Evolutionary conservation across 1,284 basidiomycete genomes (phyloP).

Genomic region (Cryptococcus jaspeensis): DNA sequence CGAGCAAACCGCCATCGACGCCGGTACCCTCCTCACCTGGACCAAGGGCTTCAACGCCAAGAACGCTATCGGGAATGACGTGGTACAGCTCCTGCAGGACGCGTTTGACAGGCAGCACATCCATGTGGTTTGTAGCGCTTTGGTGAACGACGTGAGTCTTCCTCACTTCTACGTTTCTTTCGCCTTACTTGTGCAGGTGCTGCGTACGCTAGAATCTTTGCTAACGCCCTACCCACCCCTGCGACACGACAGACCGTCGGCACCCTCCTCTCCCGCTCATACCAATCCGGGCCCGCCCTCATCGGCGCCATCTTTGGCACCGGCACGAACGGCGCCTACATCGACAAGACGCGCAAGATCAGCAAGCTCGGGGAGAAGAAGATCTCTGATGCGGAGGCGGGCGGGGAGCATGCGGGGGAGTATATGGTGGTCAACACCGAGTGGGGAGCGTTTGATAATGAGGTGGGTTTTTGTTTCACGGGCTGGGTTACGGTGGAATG

Average conservation of each 20-base stretch:
- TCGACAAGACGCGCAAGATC: constrained; percentile 82
- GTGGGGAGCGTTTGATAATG: constrained; percentile 95
- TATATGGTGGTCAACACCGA: constrained; percentile 96
- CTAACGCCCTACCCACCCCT: not conserved
- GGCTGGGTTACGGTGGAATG: no score
- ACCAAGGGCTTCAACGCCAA: constrained; percentile 94
- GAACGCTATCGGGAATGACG: constrained; percentile 87
- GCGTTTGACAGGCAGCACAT: constrained; percentile 91
- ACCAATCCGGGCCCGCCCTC: constrained; percentile 82
- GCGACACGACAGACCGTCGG: constrained; percentile 81
- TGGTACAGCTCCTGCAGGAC: constrained; percentile 87
- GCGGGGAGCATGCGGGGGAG: constrained; percentile 56
- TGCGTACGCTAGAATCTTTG: no score
- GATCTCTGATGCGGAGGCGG: constrained; percentile 55
- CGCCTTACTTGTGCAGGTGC: no score
- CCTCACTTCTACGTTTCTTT: not conserved
- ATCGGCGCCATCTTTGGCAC: constrained; percentile 93
- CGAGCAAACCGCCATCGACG: constrained; percentile 88
- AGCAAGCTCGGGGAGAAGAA: constrained; percentile 69
- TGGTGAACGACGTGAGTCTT: constrained; percentile 94
- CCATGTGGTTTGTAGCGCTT: constrained; percentile 87
- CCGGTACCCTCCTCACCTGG: constrained; percentile 89
- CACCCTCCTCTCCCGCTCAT: constrained; percentile 86
- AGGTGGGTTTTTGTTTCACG: constrained; percentile 56
- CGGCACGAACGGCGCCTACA: constrained; percentile 95